Base-by-base conservation (phyloP, 2,329 filamentous ascomycete species). In the Acrocalymma vagum region DNA sequence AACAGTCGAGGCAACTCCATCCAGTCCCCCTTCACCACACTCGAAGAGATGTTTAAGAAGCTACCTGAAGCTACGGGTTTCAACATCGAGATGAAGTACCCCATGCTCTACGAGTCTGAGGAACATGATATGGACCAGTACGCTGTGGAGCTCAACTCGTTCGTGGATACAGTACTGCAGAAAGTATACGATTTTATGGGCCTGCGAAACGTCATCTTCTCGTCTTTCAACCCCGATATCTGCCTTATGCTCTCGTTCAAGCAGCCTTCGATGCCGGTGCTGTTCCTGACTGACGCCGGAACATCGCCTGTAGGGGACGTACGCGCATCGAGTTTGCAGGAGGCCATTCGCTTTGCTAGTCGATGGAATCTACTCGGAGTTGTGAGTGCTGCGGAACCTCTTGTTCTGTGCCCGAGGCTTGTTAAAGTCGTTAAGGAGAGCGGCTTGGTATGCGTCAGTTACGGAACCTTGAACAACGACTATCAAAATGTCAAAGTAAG, bases 31-130 rank as follows among this genome's bases (percentile, higher is more conserved):
- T 99, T 99, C 72, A 92, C 93, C 6, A 99, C 94, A 0, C 78
- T 99, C 4, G 91, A 96, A 69, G 90, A 96, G 48, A 85, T 97
- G 66, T 96, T 99, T 74, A 82, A 83, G 59, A 86, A 92, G 63
- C 75, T 99, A 0, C 90, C 91, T 0, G 81, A 87, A 49, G 79
- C 83, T 10, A 88, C 95, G 15, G 92, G 94, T 10, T 99, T 99
- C 80, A 97, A 99, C 71, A 95, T 99, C 56, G 94, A 99, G 75
- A 88, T 99, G 81, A 97, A 99, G 73, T 99, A 99, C 66, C 94
- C 94, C 5, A 97, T 97, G 92, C 82, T 99, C 27, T 87, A 93
- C 67, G 95, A 99, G 76, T 90, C 85, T 43, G 90, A 96, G 69
- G 89, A 95, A 67, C 88, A 96, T 54, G 90, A 95, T 57, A 96